A percentile compares a stretch with the other conserved stretches of the same genome.
These are phyloP conservation scores for Aeminium ludgeri DNA, from an alignment of 495 filamentous ascomycete genomes.

Conservation along the genomic window DNA sequence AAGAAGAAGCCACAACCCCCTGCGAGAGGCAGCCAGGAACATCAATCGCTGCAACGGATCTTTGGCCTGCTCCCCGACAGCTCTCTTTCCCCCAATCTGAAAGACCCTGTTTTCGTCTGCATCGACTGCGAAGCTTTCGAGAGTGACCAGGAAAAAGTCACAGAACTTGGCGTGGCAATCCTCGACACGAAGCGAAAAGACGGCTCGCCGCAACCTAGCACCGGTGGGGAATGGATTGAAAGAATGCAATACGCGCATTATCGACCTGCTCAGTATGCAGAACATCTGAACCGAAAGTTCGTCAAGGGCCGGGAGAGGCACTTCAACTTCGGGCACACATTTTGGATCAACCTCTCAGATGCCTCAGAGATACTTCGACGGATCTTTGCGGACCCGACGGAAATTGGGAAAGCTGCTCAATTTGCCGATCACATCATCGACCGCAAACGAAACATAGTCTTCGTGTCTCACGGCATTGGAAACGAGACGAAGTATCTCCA, in stretches of 20 bases:
- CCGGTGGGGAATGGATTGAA: background rate
- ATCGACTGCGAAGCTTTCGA: constrained; percentile 9
- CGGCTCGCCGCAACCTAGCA: background rate
- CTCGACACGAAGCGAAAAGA: background rate
- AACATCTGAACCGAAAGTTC: background rate
- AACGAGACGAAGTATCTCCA: constrained; percentile 4
- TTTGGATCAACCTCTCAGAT: background rate
- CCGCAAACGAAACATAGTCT: background rate
- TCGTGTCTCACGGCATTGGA: background rate
- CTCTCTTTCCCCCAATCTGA: constrained; percentile 28
- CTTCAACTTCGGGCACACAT: constrained; percentile 2
- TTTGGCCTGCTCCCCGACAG: background rate
- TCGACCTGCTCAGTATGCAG: background rate
- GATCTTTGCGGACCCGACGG: background rate
- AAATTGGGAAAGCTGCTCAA: background rate
- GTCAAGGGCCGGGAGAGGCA: background rate
- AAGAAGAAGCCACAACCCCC: no score
- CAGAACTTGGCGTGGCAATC: constrained; percentile 1
- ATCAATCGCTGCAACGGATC: background rate
- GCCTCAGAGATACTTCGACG: background rate
- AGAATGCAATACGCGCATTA: constrained; percentile 1
- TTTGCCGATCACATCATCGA: background rate
- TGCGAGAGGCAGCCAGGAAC: background rate
- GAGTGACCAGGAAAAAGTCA: background rate
- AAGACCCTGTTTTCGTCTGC: constrained; percentile 1